These are phyloP conservation scores for Dentipellis sp. DNA, from an alignment of 768 basidiomycete genomes.

Conservation along the genomic window DNA sequence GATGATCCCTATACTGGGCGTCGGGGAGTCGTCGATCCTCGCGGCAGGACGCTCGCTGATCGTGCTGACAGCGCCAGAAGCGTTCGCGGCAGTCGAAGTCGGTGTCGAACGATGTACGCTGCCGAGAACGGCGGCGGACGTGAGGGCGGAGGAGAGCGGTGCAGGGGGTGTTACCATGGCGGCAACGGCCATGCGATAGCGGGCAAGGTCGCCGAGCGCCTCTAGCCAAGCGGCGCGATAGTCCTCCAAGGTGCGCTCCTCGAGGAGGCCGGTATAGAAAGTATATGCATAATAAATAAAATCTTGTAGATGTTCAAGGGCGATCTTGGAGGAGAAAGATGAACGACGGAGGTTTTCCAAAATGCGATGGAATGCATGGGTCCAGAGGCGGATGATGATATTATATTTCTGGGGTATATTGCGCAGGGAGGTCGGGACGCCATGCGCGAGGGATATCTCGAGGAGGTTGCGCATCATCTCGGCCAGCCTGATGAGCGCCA, in stretches of 20 bases:
- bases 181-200: constrained; percentile 96
- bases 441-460: constrained; percentile 75
- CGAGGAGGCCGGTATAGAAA: constrained; percentile 85
- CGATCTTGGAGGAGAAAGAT: constrained; percentile 56
- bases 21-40: constrained; percentile 22
- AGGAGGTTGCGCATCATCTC: constrained; percentile 88
- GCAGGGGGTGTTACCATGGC: constrained; percentile 56
- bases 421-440: constrained; percentile 80
- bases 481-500: constrained; percentile 53
- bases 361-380: constrained; percentile 80
- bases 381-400: constrained; percentile 91
- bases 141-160: constrained; percentile 31
- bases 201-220: constrained; percentile 90
- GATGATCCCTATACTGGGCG: constrained; percentile 75
- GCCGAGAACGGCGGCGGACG: constrained; percentile 43
- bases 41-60: constrained; percentile 13
- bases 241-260: constrained; percentile 58
- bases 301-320: constrained; percentile 87
- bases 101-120: constrained; percentile 20
- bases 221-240: constrained; percentile 91
- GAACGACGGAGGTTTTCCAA: constrained; percentile 86
- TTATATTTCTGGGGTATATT: constrained; percentile 92
- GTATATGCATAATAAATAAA: constrained; percentile 94
- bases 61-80: constrained; percentile 7
- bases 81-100: constrained; percentile 5